A percentile compares a stretch with the other conserved stretches of the same genome.
phyloP scores from a whole-genome alignment of 352 stramenopile genomes.

The Hyaloperonospora arabidopsidis region DNA sequence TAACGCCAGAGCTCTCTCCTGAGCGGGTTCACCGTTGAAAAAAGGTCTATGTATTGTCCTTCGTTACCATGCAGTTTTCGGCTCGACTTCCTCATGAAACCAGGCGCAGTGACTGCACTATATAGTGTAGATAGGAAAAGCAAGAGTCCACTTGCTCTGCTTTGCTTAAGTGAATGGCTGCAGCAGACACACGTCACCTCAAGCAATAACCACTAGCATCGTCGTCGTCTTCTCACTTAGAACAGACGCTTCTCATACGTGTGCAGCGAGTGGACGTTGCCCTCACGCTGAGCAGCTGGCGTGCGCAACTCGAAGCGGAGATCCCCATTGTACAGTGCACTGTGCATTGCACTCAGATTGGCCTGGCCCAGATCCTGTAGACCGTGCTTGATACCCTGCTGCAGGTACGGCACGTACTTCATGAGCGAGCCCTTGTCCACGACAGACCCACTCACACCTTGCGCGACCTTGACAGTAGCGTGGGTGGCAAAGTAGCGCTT shows the following conservation, averaged over 20 bases:
- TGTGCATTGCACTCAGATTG: slow-evolving; percentile 86
- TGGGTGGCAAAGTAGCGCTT: slow-evolving; percentile 89
- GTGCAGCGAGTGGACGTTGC: slow-evolving; percentile 97
- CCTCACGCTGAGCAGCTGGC: slow-evolving; percentile 97
- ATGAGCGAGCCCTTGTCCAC: slow-evolving; percentile 98
- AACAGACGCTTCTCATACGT: slow-evolving; percentile 93
- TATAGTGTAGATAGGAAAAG: slow-evolving; percentile 36
- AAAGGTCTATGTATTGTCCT: slow-evolving; percentile 31
- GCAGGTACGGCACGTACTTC: slow-evolving; percentile 98
- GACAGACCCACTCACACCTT: slow-evolving; percentile 97
- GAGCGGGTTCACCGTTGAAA: neutral
- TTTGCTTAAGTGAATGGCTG: no score
- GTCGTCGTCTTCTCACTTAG: no score
- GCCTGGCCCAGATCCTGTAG: slow-evolving; percentile 96
- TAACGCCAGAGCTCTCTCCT: neutral
- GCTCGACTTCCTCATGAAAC: slow-evolving; percentile 22
- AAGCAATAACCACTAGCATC: no score
- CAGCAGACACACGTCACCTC: slow-evolving; percentile 9
- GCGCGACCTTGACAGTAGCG: slow-evolving; percentile 96
- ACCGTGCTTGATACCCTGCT: slow-evolving; percentile 96
- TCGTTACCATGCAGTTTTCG: slow-evolving; percentile 37
- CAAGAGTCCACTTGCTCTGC: slow-evolving; percentile 16
- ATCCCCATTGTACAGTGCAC: slow-evolving; percentile 66
- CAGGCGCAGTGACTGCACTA: slow-evolving; percentile 36
- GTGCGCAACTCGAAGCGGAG: slow-evolving; percentile 97